A percentile compares a stretch with the other conserved stretches of the same genome.
Evolutionary conservation across 352 stramenopile species (phyloP).

Genomic region (Globisporangium barbulae): DNA sequence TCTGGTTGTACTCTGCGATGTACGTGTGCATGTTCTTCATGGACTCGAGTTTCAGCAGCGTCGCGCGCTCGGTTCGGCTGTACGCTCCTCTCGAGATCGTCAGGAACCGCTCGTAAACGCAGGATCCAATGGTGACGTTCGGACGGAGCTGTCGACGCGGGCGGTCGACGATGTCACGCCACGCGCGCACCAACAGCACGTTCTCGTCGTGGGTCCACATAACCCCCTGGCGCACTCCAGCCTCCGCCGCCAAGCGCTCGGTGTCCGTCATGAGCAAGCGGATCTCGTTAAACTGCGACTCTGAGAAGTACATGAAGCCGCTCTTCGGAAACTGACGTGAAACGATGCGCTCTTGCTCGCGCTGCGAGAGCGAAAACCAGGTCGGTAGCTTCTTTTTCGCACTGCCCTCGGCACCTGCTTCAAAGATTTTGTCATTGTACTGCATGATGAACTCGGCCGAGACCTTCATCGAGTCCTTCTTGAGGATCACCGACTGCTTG

Average conservation of each 20-base stretch:
- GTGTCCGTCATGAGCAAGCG: constrained; percentile 7
- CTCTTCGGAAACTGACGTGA: constrained; percentile 5
- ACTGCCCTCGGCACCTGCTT: neutral
- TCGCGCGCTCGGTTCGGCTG: constrained; percentile 3
- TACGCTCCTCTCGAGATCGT: neutral
- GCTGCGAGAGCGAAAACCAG: constrained; percentile 10
- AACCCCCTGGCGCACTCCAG: constrained; percentile 1
- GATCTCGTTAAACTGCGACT: constrained; percentile 9
- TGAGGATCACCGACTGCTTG: constrained; percentile 14
- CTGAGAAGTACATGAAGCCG: constrained; percentile 17
- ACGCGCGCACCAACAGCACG: constrained; percentile 12
- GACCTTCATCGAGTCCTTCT: constrained; percentile 14
- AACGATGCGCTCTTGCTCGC: constrained; percentile 14
- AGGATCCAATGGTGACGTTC: constrained; percentile 1
- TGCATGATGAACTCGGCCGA: constrained; percentile 13
- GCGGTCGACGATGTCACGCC: constrained; percentile 8
- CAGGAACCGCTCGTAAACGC: constrained; percentile 15
- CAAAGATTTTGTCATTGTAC: constrained; percentile 6
- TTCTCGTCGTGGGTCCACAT: constrained; percentile 11
- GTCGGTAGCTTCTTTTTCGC: neutral
- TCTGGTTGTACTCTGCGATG: constrained; percentile 13
- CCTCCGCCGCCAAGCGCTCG: neutral
- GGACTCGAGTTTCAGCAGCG: constrained; percentile 6
- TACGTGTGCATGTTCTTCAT: constrained; percentile 12
- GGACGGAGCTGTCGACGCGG: neutral